Conservation (phyloP, 495 filamentous ascomycete species). For the Neurospora hispaniola region DNA sequence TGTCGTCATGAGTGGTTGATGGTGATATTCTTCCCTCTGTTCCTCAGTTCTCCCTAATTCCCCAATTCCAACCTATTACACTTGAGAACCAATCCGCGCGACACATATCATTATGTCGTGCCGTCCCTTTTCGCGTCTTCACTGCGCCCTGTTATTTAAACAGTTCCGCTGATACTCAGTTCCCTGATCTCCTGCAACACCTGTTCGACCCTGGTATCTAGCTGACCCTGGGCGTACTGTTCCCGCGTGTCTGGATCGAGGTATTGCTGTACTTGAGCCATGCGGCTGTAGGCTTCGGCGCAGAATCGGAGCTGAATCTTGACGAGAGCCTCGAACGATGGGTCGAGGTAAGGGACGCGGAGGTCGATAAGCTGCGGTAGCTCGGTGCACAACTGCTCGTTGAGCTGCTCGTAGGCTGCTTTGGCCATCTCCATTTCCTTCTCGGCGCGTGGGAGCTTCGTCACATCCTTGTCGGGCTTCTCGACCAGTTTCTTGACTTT, state of each 20-base stretch:
- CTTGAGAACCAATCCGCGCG: not conserved
- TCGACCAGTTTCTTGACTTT: constrained; percentile 95
- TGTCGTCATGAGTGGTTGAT: not conserved
- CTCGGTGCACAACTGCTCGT: constrained; percentile 87
- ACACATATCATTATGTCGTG: not conserved
- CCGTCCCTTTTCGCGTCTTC: not conserved
- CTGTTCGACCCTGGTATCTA: constrained; percentile 89
- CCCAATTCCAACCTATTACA: not conserved
- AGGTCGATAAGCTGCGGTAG: constrained; percentile 96
- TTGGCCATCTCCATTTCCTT: constrained; percentile 90
- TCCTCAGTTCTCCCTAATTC: not conserved
- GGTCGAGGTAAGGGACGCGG: constrained; percentile 92
- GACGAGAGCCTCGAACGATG: constrained; percentile 91
- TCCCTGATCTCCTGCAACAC: constrained; percentile 95
- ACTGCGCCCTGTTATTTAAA: constrained; percentile 19
- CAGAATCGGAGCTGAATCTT: constrained; percentile 98
- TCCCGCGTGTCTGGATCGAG: constrained; percentile 93
- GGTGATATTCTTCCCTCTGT: not conserved
- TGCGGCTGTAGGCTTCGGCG: constrained; percentile 88
- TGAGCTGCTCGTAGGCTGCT: constrained; percentile 86
- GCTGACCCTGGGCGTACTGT: constrained; percentile 86
- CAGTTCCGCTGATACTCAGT: constrained; percentile 71
- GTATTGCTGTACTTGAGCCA: constrained; percentile 99
- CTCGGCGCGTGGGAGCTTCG: constrained; percentile 86
- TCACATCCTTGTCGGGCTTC: constrained; percentile 96